These are phyloP conservation scores for Fusarium sp. DNA, from an alignment of 2,329 filamentous ascomycete genomes.

Conservation along the genomic window DNA sequence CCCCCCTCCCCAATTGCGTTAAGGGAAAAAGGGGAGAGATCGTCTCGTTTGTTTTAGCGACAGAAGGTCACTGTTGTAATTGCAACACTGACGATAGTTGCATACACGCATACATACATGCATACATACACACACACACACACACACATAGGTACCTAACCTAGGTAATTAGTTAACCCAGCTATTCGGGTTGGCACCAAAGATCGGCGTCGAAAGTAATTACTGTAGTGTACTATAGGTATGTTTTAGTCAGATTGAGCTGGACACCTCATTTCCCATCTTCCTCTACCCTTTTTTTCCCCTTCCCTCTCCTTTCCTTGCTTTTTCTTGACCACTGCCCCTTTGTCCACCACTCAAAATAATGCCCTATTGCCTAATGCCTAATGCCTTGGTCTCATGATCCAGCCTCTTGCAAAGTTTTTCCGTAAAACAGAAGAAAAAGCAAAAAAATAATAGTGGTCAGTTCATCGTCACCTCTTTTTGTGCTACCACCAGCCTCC, in stretches of 20 bases:
- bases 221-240: not conserved
- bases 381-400: constrained; percentile 3
- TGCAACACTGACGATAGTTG: constrained; percentile 9
- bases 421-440: constrained; percentile 13
- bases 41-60: not conserved
- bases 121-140: no score
- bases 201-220: constrained; percentile 17
- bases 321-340: constrained; percentile 10
- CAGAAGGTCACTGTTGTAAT: constrained; percentile 6
- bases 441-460: not conserved
- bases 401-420: constrained; percentile 23
- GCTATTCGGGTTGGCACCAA: constrained; percentile 21
- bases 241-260: constrained; percentile 14
- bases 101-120: no score
- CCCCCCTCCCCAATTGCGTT: constrained; percentile 5
- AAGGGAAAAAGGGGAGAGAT: constrained; percentile 7
- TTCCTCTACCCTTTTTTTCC: not conserved
- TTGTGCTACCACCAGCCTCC: constrained; percentile 1
- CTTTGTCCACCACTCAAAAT: constrained; percentile 2
- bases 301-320: constrained; percentile 4
- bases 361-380: no score
- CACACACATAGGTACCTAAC: no score
- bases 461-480: constrained; percentile 19
- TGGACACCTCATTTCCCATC: constrained; percentile 36
- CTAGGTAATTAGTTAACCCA: constrained; percentile 1